Percentiles rank a stretch among this genome's conserved stretches.
phyloP scores from a whole-genome alignment of 192 early-diverging fungal species.

The Backusella luteola region DNA sequence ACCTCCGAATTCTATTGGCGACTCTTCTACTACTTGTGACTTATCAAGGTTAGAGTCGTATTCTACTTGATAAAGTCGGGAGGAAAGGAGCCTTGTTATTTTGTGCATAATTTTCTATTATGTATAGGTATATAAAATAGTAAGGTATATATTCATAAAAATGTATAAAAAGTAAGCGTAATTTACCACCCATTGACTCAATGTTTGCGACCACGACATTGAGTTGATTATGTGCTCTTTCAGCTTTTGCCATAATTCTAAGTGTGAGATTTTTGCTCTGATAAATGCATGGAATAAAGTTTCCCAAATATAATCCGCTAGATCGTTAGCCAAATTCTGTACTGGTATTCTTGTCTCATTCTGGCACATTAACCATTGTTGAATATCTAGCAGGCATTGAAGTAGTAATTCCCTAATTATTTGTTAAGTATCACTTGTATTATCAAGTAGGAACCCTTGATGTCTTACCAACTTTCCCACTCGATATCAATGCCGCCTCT shows the following conservation, averaged over 20 bases:
- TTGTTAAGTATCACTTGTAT: background rate
- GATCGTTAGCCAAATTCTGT: conserved; percentile 49
- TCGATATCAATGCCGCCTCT: conserved; percentile 54
- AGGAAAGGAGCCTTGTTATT: conserved; percentile 58
- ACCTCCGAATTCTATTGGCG: background rate
- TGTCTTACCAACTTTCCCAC: conserved; percentile 47
- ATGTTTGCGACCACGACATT: conserved; percentile 55
- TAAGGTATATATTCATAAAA: background rate
- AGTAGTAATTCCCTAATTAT: conserved; percentile 56
- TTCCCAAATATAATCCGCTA: conserved; percentile 68
- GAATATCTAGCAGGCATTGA: conserved; percentile 59
- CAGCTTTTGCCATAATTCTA: conserved; percentile 59
- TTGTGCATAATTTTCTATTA: conserved; percentile 60
- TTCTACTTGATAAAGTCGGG: conserved; percentile 61
- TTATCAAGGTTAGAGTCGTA: conserved; percentile 47
- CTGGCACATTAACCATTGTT: conserved; percentile 52
- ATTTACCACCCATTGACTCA: conserved; percentile 71
- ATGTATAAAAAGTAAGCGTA: background rate
- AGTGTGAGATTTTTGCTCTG: conserved; percentile 47
- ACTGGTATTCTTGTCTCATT: conserved; percentile 38
- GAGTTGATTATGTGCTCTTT: conserved; percentile 42
- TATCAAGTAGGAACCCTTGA: background rate
- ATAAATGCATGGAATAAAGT: conserved; percentile 69
- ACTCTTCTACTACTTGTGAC: background rate
- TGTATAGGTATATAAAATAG: conserved; percentile 9